These are phyloP conservation scores for Triangularia verruculosa DNA, from an alignment of 2,329 filamentous ascomycete species.

Conservation along the genomic window DNA sequence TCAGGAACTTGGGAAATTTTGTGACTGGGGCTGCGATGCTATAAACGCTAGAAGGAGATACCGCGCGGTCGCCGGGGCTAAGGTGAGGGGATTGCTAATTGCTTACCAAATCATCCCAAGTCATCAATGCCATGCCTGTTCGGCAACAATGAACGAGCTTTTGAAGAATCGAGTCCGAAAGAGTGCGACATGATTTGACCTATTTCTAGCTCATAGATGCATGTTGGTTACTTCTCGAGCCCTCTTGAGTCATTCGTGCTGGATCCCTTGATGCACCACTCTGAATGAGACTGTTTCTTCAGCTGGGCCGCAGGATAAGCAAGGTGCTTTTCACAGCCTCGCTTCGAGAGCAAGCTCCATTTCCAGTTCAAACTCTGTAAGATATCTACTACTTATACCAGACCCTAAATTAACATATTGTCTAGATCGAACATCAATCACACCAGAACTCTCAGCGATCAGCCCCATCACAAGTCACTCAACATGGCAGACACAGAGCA, in stretches of 20 bases:
- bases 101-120: background rate
- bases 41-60: slow-evolving; percentile 5
- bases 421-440: background rate
- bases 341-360: background rate
- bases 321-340: background rate
- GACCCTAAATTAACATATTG: background rate
- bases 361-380: background rate
- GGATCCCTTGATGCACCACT: background rate
- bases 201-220: background rate
- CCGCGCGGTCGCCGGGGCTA: slow-evolving; percentile 15
- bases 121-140: background rate
- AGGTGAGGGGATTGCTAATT: background rate
- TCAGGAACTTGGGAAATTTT: background rate
- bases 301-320: background rate
- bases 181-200: background rate
- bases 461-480: background rate
- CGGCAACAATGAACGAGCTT: background rate
- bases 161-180: background rate
- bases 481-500: background rate
- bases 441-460: background rate
- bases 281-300: background rate
- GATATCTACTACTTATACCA: background rate
- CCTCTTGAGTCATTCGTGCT: background rate
- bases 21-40: no score
- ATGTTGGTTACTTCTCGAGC: background rate